Evolutionary conservation across 1,284 basidiomycete species (phyloP).

Genomic region (Ustilago shanxiensis): DNA sequence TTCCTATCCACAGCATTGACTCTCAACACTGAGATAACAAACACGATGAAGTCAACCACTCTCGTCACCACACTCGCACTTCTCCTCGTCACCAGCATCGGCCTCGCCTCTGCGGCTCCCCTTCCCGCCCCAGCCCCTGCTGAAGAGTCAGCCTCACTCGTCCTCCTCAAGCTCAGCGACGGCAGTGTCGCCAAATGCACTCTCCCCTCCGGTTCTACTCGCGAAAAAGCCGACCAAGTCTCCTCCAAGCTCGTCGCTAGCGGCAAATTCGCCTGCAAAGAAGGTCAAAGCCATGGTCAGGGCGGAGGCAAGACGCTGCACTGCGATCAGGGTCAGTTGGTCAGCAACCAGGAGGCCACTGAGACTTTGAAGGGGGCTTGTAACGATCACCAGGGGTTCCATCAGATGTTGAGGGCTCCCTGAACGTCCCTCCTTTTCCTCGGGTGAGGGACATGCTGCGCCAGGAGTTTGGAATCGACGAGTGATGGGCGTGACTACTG

Average conservation of each 20-base stretch:
- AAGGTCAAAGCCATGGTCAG: not conserved
- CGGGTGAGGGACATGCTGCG: too few species aligned
- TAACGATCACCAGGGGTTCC: not conserved
- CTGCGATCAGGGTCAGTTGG: conserved; percentile 22
- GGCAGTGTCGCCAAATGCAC: conserved; percentile 7
- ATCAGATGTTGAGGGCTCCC: not conserved
- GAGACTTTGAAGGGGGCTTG: conserved; percentile 15
- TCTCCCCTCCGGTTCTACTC: not conserved
- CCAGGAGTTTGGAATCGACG: too few species aligned
- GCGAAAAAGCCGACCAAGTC: conserved; percentile 17
- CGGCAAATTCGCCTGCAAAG: conserved; percentile 16
- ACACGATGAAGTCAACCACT: not conserved
- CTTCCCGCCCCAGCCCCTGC: not conserved
- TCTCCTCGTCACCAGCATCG: not conserved
- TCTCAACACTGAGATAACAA: not conserved
- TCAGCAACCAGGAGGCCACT: not conserved
- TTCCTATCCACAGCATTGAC: not conserved
- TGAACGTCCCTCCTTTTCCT: too few species aligned
- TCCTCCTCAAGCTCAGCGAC: conserved; percentile 19
- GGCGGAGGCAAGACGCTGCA: conserved; percentile 5
- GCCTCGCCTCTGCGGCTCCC: not conserved
- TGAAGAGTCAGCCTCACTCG: conserved; percentile 2
- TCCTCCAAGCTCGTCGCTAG: conserved; percentile 25
- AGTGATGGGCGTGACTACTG: too few species aligned
- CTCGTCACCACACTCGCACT: not conserved